Percentiles rank a stretch among this genome's conserved stretches.
phyloP scores from a whole-genome alignment of 108 stramenopile species.

The Cyclotella atomus region DNA sequence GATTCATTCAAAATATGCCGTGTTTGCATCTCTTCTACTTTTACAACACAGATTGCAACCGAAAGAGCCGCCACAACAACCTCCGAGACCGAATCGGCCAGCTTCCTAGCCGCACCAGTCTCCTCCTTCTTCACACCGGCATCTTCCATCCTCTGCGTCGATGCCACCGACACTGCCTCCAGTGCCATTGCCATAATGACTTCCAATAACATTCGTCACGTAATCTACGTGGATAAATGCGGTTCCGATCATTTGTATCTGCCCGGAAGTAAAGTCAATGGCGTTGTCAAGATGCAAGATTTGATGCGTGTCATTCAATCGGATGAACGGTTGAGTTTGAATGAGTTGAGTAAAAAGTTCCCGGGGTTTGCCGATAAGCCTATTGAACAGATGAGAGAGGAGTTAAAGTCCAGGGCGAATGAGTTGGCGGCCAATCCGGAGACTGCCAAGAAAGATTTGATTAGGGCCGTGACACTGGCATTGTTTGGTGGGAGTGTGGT shows the following conservation, averaged over 20 bases:
- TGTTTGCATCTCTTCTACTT: too few relatives aligned
- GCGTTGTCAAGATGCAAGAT: slow-evolving; percentile 85
- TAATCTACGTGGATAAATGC: slow-evolving; percentile 62
- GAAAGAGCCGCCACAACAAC: slow-evolving; percentile 57
- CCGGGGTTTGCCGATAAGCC: slow-evolving; percentile 66
- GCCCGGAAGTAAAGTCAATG: slow-evolving; percentile 43
- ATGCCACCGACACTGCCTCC: slow-evolving; percentile 65
- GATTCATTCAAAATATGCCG: too few relatives aligned
- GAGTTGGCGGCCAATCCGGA: slow-evolving; percentile 57
- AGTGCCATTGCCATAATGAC: slow-evolving; percentile 84
- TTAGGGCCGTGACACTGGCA: slow-evolving; percentile 62
- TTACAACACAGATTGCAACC: slow-evolving; percentile 80
- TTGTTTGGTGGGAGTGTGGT: slow-evolving; percentile 59
- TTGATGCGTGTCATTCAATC: slow-evolving; percentile 78
- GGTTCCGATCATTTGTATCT: slow-evolving; percentile 30
- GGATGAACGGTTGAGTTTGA: slow-evolving; percentile 77
- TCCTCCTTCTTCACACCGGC: slow-evolving; percentile 77
- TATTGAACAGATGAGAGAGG: slow-evolving; percentile 77
- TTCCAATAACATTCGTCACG: slow-evolving; percentile 69
- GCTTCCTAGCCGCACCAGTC: slow-evolving; percentile 71
- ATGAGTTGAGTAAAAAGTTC: slow-evolving; percentile 71
- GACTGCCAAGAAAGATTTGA: slow-evolving; percentile 79
- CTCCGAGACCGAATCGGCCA: slow-evolving; percentile 71
- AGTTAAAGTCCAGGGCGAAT: slow-evolving; percentile 81
- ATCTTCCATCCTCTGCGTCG: slow-evolving; percentile 57